These are phyloP conservation scores for Malassezia dermatis DNA, from an alignment of 1,284 basidiomycete genomes.

Conservation along the genomic window DNA sequence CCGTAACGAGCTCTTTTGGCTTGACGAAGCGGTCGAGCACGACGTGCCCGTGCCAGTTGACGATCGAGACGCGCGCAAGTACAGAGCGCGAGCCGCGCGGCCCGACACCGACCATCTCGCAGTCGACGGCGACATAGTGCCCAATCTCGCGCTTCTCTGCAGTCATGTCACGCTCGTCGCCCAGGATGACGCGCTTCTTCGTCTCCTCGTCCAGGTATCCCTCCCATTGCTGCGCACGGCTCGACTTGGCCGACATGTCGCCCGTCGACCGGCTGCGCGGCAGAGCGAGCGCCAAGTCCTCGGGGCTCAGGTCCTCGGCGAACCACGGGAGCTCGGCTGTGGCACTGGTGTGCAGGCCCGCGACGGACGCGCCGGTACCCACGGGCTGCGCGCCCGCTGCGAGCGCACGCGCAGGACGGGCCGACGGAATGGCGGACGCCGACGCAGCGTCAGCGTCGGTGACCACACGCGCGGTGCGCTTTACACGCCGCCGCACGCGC, in stretches of 20 bases:
- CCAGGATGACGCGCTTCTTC: constrained; percentile 31
- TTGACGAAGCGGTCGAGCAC: constrained; percentile 76
- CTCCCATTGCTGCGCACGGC: constrained; percentile 23
- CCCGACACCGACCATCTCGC: constrained; percentile 96
- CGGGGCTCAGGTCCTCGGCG: constrained; percentile 37
- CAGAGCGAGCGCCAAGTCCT: constrained; percentile 33
- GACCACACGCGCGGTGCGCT: neutral
- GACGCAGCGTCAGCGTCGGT: neutral
- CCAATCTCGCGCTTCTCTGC: constrained; percentile 23
- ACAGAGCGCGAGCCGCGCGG: constrained; percentile 67
- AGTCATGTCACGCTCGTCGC: constrained; percentile 20
- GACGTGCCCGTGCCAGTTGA: constrained; percentile 76
- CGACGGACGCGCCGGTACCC: neutral
- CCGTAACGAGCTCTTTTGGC: constrained; percentile 77
- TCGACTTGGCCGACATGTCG: constrained; percentile 6
- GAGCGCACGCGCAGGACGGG: neutral
- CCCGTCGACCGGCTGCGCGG: constrained; percentile 17
- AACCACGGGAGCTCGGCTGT: constrained; percentile 32
- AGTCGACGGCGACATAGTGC: constrained; percentile 72
- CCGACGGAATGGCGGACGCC: neutral
- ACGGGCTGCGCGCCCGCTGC: neutral
- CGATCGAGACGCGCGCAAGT: constrained; percentile 78
- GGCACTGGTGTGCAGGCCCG: neutral
- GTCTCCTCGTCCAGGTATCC: constrained; percentile 24
- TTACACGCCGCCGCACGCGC: neutral